Base-by-base conservation (phyloP, 2,329 filamentous ascomycete genomes). In the Harringtonia lauricola region DNA sequence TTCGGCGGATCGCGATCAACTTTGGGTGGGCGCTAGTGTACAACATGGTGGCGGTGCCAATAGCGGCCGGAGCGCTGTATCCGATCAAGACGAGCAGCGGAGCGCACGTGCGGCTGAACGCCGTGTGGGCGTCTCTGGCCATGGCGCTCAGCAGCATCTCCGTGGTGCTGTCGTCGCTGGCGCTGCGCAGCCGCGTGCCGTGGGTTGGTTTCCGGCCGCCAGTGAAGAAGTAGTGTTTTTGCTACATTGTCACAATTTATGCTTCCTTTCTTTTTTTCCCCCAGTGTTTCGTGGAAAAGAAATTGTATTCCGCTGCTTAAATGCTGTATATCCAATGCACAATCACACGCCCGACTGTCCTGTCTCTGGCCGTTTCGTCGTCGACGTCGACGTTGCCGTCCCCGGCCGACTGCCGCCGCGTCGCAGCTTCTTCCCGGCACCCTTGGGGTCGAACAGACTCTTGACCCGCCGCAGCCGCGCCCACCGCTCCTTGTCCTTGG, bases 71-170 rank as follows among this genome's bases (percentile, higher is more conserved):
- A 2, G 83, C 81, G 31, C 65, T 94, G 46, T 94, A 85, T 59
- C 64, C 72, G 2, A 50, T 81, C 38, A 58, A 54, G 42, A 68
- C 67, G 38, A 58, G 60, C 4, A 55, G 57, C 2, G 72, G 69
- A 2, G 57, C 59, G 26, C 82, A 83, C 57, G 62, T 87, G 18
- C 66, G 74, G 47, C 63, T 89, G 38, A 81, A 86, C 58, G 84
- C 84, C 0, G 84, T 85, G 2, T 95, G 89, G 89, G 90, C 89
- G 6, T 83, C 81, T 51, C 63, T 95, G 58, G 89, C 89, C 1
- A 96, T 95, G 90, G 90, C 90, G 22, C 62, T 89, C 60, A 95
- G 88, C 62, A 90, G 84, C 60, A 81, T 95, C 52, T 92, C 85
- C 56, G 89, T 96, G 37, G 83, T 95, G 41, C 64, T 77, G 57